Evolutionary conservation across 164 flowering plant species (phyloP), one percentile per base, ranked within the genome.

Genomic region (Aristolochia californica): DNA sequence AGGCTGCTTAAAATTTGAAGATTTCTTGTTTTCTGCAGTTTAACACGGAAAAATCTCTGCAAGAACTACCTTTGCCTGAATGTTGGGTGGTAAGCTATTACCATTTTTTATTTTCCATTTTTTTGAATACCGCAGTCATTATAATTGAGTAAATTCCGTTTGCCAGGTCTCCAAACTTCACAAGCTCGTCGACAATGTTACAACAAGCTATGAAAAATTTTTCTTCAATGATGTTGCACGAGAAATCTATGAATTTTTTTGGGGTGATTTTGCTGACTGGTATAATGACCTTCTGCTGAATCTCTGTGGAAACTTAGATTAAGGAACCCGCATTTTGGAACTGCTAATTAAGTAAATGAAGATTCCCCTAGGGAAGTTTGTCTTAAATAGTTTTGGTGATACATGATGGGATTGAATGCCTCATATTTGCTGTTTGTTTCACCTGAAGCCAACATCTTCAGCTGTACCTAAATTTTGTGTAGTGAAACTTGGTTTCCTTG

Each of bases 191-290:
- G 95, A 91, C 59, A 51, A 43, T 22, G 95, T 83, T 60, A 88
- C 93, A 34, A 58, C 73, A 58, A 86, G 95, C 74, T 91, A 91
- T 72, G 96, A 91, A 34, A 88, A 83, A 62, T 82, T 66, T 68
- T 91, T 79, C 80, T 91, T 91, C 77, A 90, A 90, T 63, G 98
- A 91, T 61, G 81, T 85, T 63, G 98, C 81, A 54, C 77, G 96
- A 68, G 93, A 82, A 63, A 74, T 64, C 61, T 91, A 91, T 69
- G 88, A 88, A 68, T 91, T 88, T 78, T 88, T 91, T 69, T 88
- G 98, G 98, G 82, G 84, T 51, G 98, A 91, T 65, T 91, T 84
- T 77, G 98, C 98, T 45, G 98, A 91, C 64, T 91, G 98, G 98
- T 91, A 78, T 55, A 67, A 55, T 47, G 40, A 50, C 44, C 24